Evolutionary conservation across 139 green algal genomes (phyloP).

Genomic region (Chlorella sp.): DNA sequence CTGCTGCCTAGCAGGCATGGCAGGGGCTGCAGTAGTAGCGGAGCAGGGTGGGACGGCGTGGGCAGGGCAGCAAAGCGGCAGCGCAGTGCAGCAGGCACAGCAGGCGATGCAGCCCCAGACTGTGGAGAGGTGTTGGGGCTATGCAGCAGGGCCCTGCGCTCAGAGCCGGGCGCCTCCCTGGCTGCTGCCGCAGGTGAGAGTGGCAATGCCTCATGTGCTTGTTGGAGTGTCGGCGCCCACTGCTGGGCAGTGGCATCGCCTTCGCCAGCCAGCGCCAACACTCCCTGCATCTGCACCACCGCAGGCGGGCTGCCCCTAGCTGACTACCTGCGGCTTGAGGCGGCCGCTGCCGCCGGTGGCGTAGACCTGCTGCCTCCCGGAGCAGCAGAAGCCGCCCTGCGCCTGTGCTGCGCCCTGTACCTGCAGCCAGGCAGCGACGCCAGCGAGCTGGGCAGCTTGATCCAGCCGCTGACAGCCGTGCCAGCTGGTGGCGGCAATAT

Average conservation of each 20-base stretch:
- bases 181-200: neutral
- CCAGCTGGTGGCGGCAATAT: no score
- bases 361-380: neutral
- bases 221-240: neutral
- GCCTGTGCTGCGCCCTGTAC: conserved; percentile 9
- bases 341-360: neutral
- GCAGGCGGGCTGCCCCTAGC: conserved; percentile 20
- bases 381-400: neutral
- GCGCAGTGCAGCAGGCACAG: neutral
- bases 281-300: neutral
- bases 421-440: neutral
- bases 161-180: neutral
- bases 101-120: neutral
- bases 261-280: no score
- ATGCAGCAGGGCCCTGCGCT: neutral
- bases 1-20: neutral
- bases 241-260: neutral
- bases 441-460: no score
- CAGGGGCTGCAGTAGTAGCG: neutral
- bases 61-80: conserved; percentile 9
- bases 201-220: no score
- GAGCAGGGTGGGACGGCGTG: neutral
- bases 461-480: no score
- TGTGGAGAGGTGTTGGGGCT: neutral
- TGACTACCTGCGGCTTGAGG: neutral